These are phyloP conservation scores for Trypanosoma vivax DNA, from an alignment of 208 protist genomes.

Conservation along the genomic window DNA sequence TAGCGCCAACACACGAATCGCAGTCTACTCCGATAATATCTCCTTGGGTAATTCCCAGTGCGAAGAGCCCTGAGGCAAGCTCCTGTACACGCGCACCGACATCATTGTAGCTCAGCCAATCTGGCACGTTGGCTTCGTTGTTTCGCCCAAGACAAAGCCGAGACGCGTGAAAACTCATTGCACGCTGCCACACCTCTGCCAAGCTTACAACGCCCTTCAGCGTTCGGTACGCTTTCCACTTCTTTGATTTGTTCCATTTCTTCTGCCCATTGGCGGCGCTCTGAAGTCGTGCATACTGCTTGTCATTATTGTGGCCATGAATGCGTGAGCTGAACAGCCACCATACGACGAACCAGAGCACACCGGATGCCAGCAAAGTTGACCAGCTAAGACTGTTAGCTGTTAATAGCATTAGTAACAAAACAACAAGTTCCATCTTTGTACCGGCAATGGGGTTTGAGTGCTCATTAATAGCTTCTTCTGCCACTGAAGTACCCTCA, in stretches of 20 bases:
- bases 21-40: conserved; percentile 75
- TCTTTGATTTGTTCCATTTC: conserved; percentile 20
- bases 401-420: conserved; percentile 26
- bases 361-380: conserved; percentile 21
- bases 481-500: conserved; percentile 42
- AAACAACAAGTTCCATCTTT: conserved; percentile 35
- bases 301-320: conserved; percentile 27
- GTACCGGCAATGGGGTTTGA: conserved; percentile 57
- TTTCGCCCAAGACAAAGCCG: conserved; percentile 56
- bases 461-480: conserved; percentile 56
- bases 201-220: conserved; percentile 36
- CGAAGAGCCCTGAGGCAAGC: conserved; percentile 58
- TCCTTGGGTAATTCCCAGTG: conserved; percentile 49
- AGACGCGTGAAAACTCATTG: conserved; percentile 41
- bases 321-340: conserved; percentile 34
- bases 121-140: conserved; percentile 35
- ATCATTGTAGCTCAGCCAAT: conserved; percentile 68
- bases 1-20: conserved; percentile 43
- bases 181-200: conserved; percentile 57
- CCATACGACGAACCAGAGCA: conserved; percentile 27
- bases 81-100: conserved; percentile 60
- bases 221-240: conserved; percentile 23
- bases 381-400: conserved; percentile 38
- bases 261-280: conserved; percentile 38
- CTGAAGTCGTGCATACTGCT: conserved; percentile 32